A percentile compares a stretch with the other conserved stretches of the same genome.
phyloP scores from a whole-genome alignment of 345 rosid species.

The Dipteronia dyeriana region DNA sequence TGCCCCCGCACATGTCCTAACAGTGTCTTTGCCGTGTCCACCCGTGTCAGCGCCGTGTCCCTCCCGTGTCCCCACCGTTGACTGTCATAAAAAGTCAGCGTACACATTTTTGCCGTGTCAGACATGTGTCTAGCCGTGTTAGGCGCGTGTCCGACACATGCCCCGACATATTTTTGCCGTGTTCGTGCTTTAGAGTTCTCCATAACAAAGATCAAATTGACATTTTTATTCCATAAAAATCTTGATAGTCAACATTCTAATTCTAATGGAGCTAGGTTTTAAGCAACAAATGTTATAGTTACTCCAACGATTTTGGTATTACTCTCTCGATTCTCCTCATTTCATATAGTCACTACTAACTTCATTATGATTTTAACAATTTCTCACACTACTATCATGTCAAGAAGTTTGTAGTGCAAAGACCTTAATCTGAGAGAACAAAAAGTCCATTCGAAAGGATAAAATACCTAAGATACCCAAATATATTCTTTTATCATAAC shows the following conservation, averaged over 20 bases:
- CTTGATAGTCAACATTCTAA: neutral
- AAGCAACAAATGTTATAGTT: neutral
- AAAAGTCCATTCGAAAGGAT: neutral
- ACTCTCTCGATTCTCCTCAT: neutral
- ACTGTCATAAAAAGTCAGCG: too few species aligned
- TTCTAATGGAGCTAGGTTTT: neutral
- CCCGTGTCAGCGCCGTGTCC: too few species aligned
- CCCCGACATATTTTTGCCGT: too few species aligned
- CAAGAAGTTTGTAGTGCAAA: neutral
- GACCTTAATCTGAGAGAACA: neutral
- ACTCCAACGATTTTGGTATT: neutral
- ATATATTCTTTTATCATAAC: neutral
- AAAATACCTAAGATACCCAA: conserved; percentile 1
- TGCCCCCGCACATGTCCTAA: too few species aligned
- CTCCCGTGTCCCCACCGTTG: too few species aligned
- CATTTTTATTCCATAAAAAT: neutral
- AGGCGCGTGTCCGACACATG: too few species aligned
- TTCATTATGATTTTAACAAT: neutral
- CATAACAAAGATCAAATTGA: neutral
- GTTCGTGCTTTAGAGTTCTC: too few species aligned
- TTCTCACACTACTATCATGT: neutral
- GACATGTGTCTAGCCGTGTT: too few species aligned
- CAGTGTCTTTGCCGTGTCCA: too few species aligned
- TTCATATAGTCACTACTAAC: neutral
- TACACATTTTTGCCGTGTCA: too few species aligned